Evolutionary conservation across 2,329 filamentous ascomycete species (phyloP).

Genomic region (Eutypella sp.): DNA sequence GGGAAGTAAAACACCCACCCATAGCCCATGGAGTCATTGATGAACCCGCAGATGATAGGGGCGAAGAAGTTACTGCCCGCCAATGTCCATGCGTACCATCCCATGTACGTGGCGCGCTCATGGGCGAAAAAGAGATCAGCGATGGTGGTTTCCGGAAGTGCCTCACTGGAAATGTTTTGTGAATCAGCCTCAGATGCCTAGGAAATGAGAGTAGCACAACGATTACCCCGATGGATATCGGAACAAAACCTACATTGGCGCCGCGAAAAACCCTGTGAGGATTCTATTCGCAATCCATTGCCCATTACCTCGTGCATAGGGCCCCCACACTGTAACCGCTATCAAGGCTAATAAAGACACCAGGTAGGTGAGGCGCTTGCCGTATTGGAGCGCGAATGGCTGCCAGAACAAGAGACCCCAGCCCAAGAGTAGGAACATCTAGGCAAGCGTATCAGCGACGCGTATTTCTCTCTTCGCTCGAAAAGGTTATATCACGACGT

Average conservation of each 20-base stretch:
- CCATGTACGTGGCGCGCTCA: conserved; percentile 23
- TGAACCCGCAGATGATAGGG: conserved; percentile 29
- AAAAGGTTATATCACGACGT: conserved; percentile 23
- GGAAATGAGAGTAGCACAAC: conserved; percentile 12
- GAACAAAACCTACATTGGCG: conserved; percentile 17
- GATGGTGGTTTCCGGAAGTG: conserved; percentile 13
- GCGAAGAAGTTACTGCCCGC: conserved; percentile 25
- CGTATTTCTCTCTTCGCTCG: not conserved
- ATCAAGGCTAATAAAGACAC: conserved; percentile 18
- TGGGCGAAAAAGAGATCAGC: conserved; percentile 21
- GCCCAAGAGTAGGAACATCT: conserved; percentile 28
- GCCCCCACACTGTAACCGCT: not conserved
- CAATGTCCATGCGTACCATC: conserved; percentile 23
- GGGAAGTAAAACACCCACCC: conserved; percentile 28
- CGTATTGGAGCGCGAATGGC: conserved; percentile 26
- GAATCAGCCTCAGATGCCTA: not conserved
- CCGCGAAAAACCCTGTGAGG: conserved; percentile 22
- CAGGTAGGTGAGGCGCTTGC: conserved; percentile 26
- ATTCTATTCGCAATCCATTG: conserved; percentile 19
- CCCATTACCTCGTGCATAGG: conserved; percentile 14
- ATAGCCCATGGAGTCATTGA: conserved; percentile 26
- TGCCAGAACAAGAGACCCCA: conserved; percentile 31
- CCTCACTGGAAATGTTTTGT: too few species aligned
- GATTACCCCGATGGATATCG: conserved; percentile 23
- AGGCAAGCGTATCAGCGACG: not conserved